Evolutionary conservation across 148 eudicot species (phyloP).

Genomic region (Vaccinium darrowii): DNA sequence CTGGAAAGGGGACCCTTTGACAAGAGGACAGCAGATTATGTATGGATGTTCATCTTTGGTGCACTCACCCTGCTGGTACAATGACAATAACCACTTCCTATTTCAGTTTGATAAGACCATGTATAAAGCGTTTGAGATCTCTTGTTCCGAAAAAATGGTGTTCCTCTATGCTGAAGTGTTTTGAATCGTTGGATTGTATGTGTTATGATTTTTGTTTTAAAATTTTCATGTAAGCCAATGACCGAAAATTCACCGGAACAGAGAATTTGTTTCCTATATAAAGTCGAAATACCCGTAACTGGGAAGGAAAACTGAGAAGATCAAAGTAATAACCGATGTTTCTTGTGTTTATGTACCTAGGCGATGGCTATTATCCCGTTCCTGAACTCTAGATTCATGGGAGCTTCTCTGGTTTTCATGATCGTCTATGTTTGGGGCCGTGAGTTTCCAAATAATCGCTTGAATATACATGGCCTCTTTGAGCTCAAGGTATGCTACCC

Average conservation of each 20-base stretch:
- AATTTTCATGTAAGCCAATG: no score
- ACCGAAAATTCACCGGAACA: no score
- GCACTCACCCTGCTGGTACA: slow-evolving; percentile 39
- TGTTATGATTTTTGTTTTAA: no score
- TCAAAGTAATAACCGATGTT: background rate
- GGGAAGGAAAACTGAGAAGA: background rate
- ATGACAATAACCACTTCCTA: background rate
- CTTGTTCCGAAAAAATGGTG: no score
- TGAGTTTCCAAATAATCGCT: slow-evolving; percentile 36
- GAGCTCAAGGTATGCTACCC: slow-evolving; percentile 29
- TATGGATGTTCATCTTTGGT: slow-evolving; percentile 45
- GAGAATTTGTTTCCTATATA: background rate
- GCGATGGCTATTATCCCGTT: slow-evolving; percentile 31
- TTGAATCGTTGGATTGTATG: no score
- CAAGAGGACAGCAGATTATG: slow-evolving; percentile 46
- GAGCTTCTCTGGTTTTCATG: slow-evolving; percentile 39
- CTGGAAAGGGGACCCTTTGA: slow-evolving; percentile 45
- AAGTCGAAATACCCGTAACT: background rate
- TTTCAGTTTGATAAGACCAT: background rate
- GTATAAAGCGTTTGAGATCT: background rate
- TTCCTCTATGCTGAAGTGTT: no score
- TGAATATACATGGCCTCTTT: slow-evolving; percentile 37
- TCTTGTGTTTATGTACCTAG: slow-evolving; percentile 9
- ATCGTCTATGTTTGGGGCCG: slow-evolving; percentile 41
- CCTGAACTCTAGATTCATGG: slow-evolving; percentile 29